Conservation (phyloP, 352 stramenopile species). For the Globisporangium solare region DNA sequence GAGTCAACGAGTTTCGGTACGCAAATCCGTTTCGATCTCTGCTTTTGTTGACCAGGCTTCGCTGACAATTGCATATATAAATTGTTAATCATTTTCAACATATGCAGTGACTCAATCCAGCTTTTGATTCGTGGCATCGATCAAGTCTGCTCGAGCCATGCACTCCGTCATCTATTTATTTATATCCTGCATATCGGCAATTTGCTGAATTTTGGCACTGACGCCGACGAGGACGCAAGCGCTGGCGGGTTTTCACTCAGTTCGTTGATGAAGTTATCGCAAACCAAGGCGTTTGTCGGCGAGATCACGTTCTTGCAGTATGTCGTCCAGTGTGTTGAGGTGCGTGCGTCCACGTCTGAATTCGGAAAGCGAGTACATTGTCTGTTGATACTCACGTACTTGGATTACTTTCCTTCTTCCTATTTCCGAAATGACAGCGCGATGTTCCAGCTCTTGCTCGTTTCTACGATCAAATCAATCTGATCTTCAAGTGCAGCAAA, state of each 20-base stretch:
- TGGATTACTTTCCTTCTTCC: no score
- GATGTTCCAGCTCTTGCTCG: constrained; percentile 69
- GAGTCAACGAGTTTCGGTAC: constrained; percentile 60
- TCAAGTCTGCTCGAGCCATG: constrained; percentile 72
- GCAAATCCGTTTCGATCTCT: not conserved
- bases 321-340: constrained; percentile 78
- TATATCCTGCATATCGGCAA: constrained; percentile 66
- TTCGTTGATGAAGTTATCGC: constrained; percentile 80
- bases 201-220: constrained; percentile 60
- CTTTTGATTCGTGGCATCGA: constrained; percentile 74
- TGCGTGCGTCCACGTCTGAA: not conserved
- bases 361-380: no score
- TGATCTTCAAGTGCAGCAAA: constrained; percentile 71
- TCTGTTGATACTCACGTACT: no score
- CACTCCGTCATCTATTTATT: constrained; percentile 79
- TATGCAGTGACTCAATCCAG: constrained; percentile 50
- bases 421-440: constrained; percentile 13
- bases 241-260: constrained; percentile 69
- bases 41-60: no score
- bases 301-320: constrained; percentile 83
- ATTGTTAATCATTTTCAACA: constrained; percentile 1
- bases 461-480: constrained; percentile 75
- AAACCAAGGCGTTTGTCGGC: constrained; percentile 83
- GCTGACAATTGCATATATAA: no score
- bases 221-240: constrained; percentile 24